Evolutionary conservation across 2,329 filamentous ascomycete genomes (phyloP).

Genomic region (Aureobasidium zeae): DNA sequence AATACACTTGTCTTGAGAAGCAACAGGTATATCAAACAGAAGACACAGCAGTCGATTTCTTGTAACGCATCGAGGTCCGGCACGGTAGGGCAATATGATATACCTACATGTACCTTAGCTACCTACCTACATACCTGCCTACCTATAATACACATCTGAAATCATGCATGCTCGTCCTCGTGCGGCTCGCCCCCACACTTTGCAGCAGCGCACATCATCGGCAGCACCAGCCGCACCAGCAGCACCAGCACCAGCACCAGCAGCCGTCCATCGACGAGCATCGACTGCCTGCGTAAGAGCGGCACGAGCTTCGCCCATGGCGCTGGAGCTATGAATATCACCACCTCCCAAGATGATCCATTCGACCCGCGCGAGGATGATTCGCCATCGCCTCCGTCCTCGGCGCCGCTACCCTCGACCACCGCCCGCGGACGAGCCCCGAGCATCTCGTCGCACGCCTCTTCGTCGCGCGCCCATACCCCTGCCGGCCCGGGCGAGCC

Average conservation of each 20-base stretch:
- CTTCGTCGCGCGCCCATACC: conserved; percentile 37
- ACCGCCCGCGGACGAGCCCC: conserved; percentile 39
- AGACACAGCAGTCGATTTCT: no score
- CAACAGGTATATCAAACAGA: no score
- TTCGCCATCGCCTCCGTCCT: not conserved
- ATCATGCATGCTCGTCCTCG: no score
- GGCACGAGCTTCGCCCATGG: conserved; percentile 11
- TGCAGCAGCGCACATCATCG: no score
- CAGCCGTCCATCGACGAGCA: not conserved
- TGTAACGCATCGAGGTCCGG: no score
- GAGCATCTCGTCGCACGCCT: conserved; percentile 34
- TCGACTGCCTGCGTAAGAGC: conserved; percentile 10
- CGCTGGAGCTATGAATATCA: conserved; percentile 14
- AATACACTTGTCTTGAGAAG: no score
- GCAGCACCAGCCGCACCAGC: not conserved
- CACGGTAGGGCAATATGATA: no score
- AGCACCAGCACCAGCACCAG: not conserved
- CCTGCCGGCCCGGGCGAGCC: conserved; percentile 34
- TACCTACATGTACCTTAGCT: no score
- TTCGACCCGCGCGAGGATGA: conserved; percentile 7
- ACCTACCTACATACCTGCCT: no score
- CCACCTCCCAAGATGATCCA: conserved; percentile 7
- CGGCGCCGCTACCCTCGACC: conserved; percentile 23
- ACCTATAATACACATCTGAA: no score
- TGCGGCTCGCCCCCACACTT: no score